Conservation (phyloP, 306 rosid species). For the Vigna unguiculata region DNA sequence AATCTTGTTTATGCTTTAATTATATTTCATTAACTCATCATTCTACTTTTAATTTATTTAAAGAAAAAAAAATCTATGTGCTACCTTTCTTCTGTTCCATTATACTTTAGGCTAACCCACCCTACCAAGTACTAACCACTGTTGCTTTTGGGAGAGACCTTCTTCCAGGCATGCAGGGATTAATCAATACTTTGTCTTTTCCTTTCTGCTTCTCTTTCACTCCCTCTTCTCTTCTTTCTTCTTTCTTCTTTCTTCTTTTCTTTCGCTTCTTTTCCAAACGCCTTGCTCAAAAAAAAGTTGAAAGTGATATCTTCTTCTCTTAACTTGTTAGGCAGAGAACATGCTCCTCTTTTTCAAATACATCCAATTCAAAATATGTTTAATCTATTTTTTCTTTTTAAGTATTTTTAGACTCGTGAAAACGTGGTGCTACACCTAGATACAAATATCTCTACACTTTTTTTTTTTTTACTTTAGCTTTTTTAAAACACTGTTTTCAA, state of each 20-base stretch:
- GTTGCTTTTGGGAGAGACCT: conserved; percentile 7
- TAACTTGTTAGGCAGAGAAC: not conserved
- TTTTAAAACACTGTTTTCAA: no score
- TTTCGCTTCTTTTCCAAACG: not conserved
- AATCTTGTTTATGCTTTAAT: conserved; percentile 33
- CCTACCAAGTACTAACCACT: not conserved
- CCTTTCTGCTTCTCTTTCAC: conserved; percentile 14
- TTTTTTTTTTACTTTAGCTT: no score
- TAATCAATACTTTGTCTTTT: conserved; percentile 37
- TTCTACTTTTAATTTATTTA: not conserved
- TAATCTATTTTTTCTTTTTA: no score
- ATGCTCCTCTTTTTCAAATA: no score
- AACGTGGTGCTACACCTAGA: no score
- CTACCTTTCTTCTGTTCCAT: conserved; percentile 32
- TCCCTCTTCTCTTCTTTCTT: not conserved
- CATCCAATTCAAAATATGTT: no score
- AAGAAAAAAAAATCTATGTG: conserved; percentile 18
- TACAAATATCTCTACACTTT: no score
- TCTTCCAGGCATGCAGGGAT: conserved; percentile 40
- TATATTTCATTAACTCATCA: conserved; percentile 27
- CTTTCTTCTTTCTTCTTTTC: not conserved
- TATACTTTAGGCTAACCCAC: conserved; percentile 33
- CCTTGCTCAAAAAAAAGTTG: not conserved
- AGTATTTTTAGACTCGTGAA: no score
- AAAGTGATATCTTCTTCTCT: not conserved